Conservation (phyloP, 352 stramenopile species). For the Phytophthora rubi region DNA sequence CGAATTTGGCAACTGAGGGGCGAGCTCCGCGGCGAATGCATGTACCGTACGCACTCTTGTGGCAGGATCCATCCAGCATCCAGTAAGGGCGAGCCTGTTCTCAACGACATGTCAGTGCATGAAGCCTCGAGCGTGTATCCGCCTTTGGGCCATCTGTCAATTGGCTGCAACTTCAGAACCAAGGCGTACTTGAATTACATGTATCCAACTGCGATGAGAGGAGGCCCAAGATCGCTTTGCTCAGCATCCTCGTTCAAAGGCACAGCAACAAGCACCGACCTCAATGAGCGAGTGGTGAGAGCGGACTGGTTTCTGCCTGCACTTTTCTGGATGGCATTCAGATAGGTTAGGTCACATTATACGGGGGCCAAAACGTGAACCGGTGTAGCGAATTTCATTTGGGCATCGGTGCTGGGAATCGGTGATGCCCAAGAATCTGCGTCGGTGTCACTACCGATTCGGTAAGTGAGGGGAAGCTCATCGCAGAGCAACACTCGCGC, state of each 20-base stretch:
- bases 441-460: too few species aligned
- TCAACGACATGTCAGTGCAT: background rate
- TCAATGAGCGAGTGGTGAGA: background rate
- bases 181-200: background rate
- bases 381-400: too few species aligned
- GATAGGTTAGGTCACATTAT: background rate
- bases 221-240: background rate
- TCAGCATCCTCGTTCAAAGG: background rate
- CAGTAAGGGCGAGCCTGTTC: constrained; percentile 13
- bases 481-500: background rate
- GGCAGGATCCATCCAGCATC: constrained; percentile 14
- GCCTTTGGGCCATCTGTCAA: constrained; percentile 6
- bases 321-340: constrained; percentile 13
- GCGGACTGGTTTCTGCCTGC: constrained; percentile 1
- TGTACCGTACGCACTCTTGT: background rate
- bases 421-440: too few species aligned
- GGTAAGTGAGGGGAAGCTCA: too few species aligned
- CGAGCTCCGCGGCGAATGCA: background rate
- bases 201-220: constrained; percentile 9
- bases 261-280: background rate
- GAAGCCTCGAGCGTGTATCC: constrained; percentile 7
- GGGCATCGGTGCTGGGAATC: too few species aligned
- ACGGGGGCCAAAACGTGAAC: background rate
- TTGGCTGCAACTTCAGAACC: background rate
- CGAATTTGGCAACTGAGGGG: constrained; percentile 19